These are phyloP conservation scores for Phytophthora chlamydospora DNA, from an alignment of 352 stramenopile genomes.

Conservation along the genomic window DNA sequence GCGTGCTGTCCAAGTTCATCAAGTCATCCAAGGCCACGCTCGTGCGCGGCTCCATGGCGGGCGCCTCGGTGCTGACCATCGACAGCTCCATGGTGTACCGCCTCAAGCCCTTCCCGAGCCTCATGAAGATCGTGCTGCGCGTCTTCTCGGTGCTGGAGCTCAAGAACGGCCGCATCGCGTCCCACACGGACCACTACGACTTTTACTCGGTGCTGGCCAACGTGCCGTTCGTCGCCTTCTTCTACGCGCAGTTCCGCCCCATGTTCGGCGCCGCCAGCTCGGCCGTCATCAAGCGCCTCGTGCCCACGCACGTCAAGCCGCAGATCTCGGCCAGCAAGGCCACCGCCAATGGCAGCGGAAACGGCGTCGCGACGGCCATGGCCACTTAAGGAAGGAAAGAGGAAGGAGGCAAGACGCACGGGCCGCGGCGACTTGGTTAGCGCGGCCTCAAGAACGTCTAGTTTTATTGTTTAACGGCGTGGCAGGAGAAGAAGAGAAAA, in stretches of 20 bases:
- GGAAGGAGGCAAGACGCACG: slow-evolving; percentile 2
- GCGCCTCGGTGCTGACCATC: slow-evolving; percentile 78
- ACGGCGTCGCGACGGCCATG: slow-evolving; percentile 16
- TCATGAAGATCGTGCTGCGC: slow-evolving; percentile 75
- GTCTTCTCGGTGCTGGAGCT: slow-evolving; percentile 88
- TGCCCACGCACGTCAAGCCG: slow-evolving; percentile 39
- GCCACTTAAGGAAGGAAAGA: slow-evolving; percentile 35
- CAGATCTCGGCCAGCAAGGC: slow-evolving; percentile 25
- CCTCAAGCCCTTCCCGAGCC: slow-evolving; percentile 74
- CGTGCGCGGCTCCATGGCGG: slow-evolving; percentile 84
- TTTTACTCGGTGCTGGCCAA: slow-evolving; percentile 85
- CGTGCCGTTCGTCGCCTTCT: slow-evolving; percentile 77
- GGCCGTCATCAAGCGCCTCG: slow-evolving; percentile 71
- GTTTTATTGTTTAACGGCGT: slow-evolving; percentile 33
- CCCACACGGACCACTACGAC: slow-evolving; percentile 86
- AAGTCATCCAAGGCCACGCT: slow-evolving; percentile 79
- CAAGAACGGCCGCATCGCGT: slow-evolving; percentile 78
- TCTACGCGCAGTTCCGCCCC: slow-evolving; percentile 81
- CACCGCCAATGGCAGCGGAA: slow-evolving; percentile 5
- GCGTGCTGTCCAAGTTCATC: slow-evolving; percentile 77
- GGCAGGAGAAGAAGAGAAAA: slow-evolving; percentile 19
- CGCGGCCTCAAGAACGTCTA: slow-evolving; percentile 1
- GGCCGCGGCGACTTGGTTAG: neutral
- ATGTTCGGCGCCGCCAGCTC: slow-evolving; percentile 75
- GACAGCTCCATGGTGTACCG: slow-evolving; percentile 81